Percentiles rank a stretch among this genome's conserved stretches.
These are phyloP conservation scores for Lepiota venenata DNA, from an alignment of 768 basidiomycete genomes.

Conservation along the genomic window DNA sequence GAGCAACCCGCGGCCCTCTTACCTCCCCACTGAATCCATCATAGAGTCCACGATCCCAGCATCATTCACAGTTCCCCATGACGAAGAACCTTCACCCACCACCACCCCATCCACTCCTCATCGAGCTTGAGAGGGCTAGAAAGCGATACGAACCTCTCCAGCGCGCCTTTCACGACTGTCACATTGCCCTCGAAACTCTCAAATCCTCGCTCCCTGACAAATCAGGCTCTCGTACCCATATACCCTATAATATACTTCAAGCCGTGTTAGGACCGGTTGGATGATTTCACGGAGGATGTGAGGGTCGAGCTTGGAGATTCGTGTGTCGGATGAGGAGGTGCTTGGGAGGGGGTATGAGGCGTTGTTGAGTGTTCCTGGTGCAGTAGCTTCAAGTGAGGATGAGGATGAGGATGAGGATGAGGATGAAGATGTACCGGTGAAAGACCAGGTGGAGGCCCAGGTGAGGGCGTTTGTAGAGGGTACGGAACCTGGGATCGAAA, in stretches of 20 bases:
- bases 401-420: neutral
- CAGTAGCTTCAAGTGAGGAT: conserved; percentile 14
- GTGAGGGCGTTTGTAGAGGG: conserved; percentile 58
- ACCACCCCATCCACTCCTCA: conserved; percentile 36
- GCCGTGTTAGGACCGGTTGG: conserved; percentile 57
- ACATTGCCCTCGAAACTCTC: conserved; percentile 60
- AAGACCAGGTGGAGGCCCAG: conserved; percentile 25
- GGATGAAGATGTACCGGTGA: conserved; percentile 9
- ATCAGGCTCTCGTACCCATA: conserved; percentile 14
- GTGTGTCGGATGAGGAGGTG: conserved; percentile 67
- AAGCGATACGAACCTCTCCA: conserved; percentile 62
- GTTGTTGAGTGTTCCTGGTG: conserved; percentile 57
- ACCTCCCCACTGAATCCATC: no score
- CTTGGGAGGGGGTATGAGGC: conserved; percentile 65
- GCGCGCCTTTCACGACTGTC: conserved; percentile 65
- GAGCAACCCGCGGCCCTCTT: no score
- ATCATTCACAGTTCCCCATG: neutral
- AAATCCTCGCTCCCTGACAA: conserved; percentile 29
- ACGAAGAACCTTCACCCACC: neutral
- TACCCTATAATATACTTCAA: conserved; percentile 36
- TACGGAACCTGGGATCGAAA: conserved; percentile 41
- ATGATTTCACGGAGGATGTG: conserved; percentile 75
- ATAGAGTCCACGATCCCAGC: neutral
- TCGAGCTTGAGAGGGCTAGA: conserved; percentile 38
- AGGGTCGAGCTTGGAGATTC: conserved; percentile 83